Base-by-base conservation (phyloP, 2,329 filamentous ascomycete genomes). In the Alternaria gaisen region DNA sequence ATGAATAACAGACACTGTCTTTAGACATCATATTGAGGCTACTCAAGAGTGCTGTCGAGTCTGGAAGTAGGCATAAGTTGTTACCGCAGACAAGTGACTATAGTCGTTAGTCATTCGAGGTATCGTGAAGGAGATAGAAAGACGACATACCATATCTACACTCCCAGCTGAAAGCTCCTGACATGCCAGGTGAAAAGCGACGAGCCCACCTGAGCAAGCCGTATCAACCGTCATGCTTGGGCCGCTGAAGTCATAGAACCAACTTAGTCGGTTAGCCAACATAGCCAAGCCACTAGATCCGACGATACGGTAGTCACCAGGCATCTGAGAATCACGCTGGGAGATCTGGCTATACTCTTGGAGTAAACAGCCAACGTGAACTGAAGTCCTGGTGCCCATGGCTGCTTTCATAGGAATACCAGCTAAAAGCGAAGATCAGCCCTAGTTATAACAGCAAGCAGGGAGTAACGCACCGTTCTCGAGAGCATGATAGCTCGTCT, bases 1-100 rank as follows among this genome's bases (percentile, higher is more conserved):
- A 80, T n/a, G 71, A 75, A 46, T 67, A 69, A 10, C 63, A 73
- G 5, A 56, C 63, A 16, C 77, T 74, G 24, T 75, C 70, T 16
- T 73, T 74, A 2, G 72, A 78, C 32, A 79, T 69, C 53, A 63
- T 65, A 46, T 65, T 53, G 28, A 66, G 42, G 44, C 43, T 51
- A 48, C 54, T 64, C 10, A 66, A 43, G 41, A 63, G 36, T 5
- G 62, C 30, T 12, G 52, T 57, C 4, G 58, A 64, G 28, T 69
- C 64, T 11, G 61, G 61, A 1, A 62, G 32, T 20, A 69, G 34
- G 7, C 63, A 62, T 1, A 68, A 28, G 26, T 72, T 70, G 32
- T 51, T 60, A 5, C 60, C 69, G n/a, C 46, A 61, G 3, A 58
- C 61, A 28, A 71, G 56, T 22, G 58, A 60, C 65, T 67, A 20